A percentile compares a stretch with the other conserved stretches of the same genome.
Conservation (phyloP, 192 early-diverging fungal species). For the Coemansia sp. region DNA sequence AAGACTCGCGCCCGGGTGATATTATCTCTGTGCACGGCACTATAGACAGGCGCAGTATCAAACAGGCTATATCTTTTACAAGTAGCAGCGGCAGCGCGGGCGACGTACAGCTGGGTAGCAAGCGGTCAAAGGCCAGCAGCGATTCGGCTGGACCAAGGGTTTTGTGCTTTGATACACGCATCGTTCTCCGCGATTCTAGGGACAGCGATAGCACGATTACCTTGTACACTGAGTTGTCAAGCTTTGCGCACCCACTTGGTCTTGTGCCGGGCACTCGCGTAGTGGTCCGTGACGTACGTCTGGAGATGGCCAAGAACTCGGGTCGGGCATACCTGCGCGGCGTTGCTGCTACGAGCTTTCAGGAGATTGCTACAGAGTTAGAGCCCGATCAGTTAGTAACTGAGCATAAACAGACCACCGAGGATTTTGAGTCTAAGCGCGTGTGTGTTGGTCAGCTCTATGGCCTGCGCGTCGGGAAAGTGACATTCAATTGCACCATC, state of each 20-base stretch:
- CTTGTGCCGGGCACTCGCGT: slow-evolving; percentile 29
- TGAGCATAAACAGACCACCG: neutral
- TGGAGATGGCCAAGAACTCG: slow-evolving; percentile 8
- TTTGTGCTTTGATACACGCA: slow-evolving; percentile 16
- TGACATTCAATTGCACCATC: slow-evolving; percentile 11
- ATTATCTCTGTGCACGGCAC: slow-evolving; percentile 15
- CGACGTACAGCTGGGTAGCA: neutral
- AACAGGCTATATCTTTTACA: neutral
- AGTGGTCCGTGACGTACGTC: slow-evolving; percentile 10
- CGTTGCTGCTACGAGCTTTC: slow-evolving; percentile 8
- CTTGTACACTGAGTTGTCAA: slow-evolving; percentile 28
- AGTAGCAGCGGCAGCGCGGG: neutral
- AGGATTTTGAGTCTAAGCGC: neutral
- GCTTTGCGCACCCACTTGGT: slow-evolving; percentile 24
- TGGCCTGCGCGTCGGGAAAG: neutral
- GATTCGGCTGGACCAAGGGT: neutral
- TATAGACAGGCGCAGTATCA: slow-evolving; percentile 8
- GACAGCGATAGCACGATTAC: slow-evolving; percentile 7
- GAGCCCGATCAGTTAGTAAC: neutral
- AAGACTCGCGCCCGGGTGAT: neutral
- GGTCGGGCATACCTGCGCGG: slow-evolving; percentile 22
- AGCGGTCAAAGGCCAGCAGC: neutral
- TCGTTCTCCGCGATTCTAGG: slow-evolving; percentile 16
- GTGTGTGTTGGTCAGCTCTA: slow-evolving; percentile 17
- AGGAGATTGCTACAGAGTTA: neutral